These are phyloP conservation scores for Exserohilum turcica DNA, from an alignment of 2,329 filamentous ascomycete genomes.

Conservation along the genomic window DNA sequence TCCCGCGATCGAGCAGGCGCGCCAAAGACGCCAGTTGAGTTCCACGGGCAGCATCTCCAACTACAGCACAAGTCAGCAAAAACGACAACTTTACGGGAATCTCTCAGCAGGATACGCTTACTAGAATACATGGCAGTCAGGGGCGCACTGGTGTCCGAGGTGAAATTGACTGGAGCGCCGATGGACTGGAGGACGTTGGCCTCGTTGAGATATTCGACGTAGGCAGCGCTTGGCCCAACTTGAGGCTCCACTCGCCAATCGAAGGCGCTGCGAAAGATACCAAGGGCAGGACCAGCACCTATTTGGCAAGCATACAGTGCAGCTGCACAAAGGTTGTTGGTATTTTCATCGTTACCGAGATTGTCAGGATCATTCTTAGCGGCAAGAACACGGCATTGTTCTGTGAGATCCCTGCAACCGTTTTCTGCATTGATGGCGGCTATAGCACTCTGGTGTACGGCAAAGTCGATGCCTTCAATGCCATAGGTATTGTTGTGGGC, in stretches of 20 bases:
- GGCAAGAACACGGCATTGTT: conserved; percentile 41
- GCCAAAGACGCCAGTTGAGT: conserved; percentile 50
- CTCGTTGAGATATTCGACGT: conserved; percentile 58
- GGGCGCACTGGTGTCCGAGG: conserved; percentile 50
- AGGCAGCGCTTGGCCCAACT: conserved; percentile 50
- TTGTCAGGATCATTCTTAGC: conserved; percentile 40
- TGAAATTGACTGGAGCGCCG: conserved; percentile 58
- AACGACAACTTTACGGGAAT: neutral
- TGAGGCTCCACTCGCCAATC: conserved; percentile 51
- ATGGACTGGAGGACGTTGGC: conserved; percentile 55
- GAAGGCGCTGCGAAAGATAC: conserved; percentile 48
- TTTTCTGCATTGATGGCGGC: conserved; percentile 53
- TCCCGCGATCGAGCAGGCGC: conserved; percentile 49
- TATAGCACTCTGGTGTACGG: conserved; percentile 55
- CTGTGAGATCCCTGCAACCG: conserved; percentile 58
- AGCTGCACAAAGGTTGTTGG: conserved; percentile 28
- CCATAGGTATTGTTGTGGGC: conserved; percentile 70
- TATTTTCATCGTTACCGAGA: conserved; percentile 38
- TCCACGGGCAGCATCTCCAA: conserved; percentile 54
- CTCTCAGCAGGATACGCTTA: conserved; percentile 6
- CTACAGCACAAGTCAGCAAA: conserved; percentile 26
- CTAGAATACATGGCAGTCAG: conserved; percentile 46
- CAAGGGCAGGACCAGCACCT: conserved; percentile 21
- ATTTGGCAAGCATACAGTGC: conserved; percentile 31
- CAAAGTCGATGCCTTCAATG: conserved; percentile 61